Evolutionary conservation across 768 basidiomycete genomes (phyloP), one percentile per base, ranked within the genome.

Genomic region (Mycena rebaudengoi): DNA sequence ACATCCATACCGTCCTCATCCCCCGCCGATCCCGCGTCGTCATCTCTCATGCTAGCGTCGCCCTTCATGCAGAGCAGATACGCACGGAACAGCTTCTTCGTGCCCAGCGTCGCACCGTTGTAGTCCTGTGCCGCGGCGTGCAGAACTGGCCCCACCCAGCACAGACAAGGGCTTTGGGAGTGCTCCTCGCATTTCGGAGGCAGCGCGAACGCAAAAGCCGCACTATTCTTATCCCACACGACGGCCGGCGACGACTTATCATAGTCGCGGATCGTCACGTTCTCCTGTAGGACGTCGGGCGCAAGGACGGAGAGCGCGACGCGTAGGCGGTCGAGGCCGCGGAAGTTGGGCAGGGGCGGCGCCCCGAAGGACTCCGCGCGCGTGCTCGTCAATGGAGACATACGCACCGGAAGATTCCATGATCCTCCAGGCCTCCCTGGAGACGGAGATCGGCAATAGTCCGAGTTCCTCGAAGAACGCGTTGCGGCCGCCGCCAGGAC

Each of bases 61-160:
- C 35, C 45, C 2, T 49, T 40, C 57, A 58, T 40, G 28, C 35
- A 49, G 3, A 23, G 11, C 5, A 49, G 35, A 30, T 58, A 58
- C 16, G 45, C 57, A 12, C 25, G 23, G 46, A 58, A 58, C 0
- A 58, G 18, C 21, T 39, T 40, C 16, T 5, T 28, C 4, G 45
- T 30, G 18, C 12, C 13, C 1, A 58, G 45, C 26, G 14, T 3
- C 13, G 7, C 58, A 13, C 25, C 40, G n/a, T 37, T 18, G 40
- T 32, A 50, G 3, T 60, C 32, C 39, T 4, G 32, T 3, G 58
- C 58, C 14, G 58, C 58, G 6, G 44, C 58, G 18, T 44, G 58
- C 11, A 60, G 5, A 13, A 44, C 25, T 0, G 58, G 58, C 4
- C 58, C 58, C 5, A 60, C 39, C 58, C 58, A 60, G 41, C 58